Base-by-base conservation (phyloP, 148 eudicot species). In the Gaultheria prostrata region DNA sequence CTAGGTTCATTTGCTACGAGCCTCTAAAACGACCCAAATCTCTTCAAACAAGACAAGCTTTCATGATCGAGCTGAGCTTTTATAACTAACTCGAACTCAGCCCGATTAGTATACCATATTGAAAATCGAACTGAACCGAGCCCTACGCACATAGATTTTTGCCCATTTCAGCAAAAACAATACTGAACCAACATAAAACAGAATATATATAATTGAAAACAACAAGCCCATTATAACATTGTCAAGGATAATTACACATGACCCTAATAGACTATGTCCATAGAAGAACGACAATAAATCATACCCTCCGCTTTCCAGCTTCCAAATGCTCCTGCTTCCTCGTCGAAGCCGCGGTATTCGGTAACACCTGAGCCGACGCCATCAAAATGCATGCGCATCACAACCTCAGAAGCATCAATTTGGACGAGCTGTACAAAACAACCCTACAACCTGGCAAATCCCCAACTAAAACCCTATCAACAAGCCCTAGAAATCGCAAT, bases 251-350 rank as follows among this genome's bases (percentile, higher is more conserved):
- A 78, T 59, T 61, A 15, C 8, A 61, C 12, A 50, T 72, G 0
- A 81, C 72, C 53, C 54, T 67, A 1, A 4, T 15, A 69, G 74
- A 14, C 30, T 30, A 69, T 49, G 9, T 57, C 74, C 75, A 82
- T 17, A 35, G 39, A 69, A 80, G 3, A 46, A 24, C 76, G 4
- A 5, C 43, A 39, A 39, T 9, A 51, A 39, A 43, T 14, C 84
- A 79, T 91, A 92, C 96, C 95, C 86, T 78, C 17, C 91, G 90
- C 85, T 85, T 93, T 33, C 98, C 98, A 87, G 98, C 98, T 89
- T 93, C 96, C 90, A 93, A 86, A 85, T 90, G 91, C 91, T 89
- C 91, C 79, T 94, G 87, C 87, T 94, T 95, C 72, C 82, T 90
- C 1, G 89, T 83, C 21, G 89, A 84, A 54, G 65, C 84, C 5